Base-by-base conservation (phyloP, 163 green algal genomes). In the Smithsoniella earleae region DNA sequence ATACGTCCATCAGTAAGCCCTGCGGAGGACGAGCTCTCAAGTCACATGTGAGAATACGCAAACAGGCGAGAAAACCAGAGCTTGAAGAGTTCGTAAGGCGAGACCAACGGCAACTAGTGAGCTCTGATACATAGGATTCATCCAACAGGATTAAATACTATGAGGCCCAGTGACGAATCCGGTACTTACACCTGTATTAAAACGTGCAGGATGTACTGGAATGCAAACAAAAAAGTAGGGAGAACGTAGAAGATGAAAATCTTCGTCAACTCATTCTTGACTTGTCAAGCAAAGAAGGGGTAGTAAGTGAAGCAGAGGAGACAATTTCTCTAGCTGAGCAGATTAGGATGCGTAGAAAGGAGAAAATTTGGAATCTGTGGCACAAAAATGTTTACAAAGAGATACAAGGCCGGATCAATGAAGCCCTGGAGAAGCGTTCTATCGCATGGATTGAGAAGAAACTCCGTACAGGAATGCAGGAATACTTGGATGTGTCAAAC, bases 401-500 rank as follows among this genome's bases (percentile, higher is more conserved):
- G 25, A 69, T 69, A 20, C 58, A 69, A 38, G 43, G 43, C 30
- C 58, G 58, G 16, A 69, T 69, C 43, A 1, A 34, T 30, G 58
- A 34, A 8, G 58, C 58, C 58, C 31, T 69, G n/a, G 16, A 6
- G n/a, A 40, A 69, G n/a, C 31, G 25, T 64, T 1, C 49, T 10
- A 64, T 64, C 1, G 49, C 31, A 34, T 36, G 34, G 25, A 30
- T 69, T 33, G 20, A 34, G 25, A 34, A 30, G 27, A 69, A 4
- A 34, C 25, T 69, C 6, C 10, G 40, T 13, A 49, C 40, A 49
- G 40, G 40, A 10, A 49, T 49, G 16, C 58, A 69, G 20, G 58
- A 69, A 30, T 69, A 69, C 27, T 33, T 69, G n/a, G n/a, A 30
- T 25, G 43, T 33, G 43, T 69, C 58, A 5, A 69, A 69, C 58